These are phyloP conservation scores for Solanum hybrid DNA, from an alignment of 305 asterid species.

Conservation along the genomic window DNA sequence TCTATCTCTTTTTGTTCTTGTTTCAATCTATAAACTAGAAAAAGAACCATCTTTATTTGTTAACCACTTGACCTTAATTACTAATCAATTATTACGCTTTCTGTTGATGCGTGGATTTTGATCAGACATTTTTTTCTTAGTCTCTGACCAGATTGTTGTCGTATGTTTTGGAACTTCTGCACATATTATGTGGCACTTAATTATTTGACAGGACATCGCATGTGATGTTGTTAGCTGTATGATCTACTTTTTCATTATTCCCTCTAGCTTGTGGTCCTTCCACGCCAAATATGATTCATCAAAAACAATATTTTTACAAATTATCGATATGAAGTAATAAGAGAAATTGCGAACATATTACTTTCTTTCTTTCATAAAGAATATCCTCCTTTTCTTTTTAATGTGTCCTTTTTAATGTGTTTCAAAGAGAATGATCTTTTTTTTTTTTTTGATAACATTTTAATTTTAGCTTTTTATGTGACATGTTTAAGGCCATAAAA, in stretches of 20 bases:
- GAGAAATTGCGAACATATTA: no score
- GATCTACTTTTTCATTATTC: background rate
- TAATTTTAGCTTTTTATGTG: no score
- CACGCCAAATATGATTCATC: background rate
- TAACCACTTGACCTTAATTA: background rate
- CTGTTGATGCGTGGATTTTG: background rate
- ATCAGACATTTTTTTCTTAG: background rate
- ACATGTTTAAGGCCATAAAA: no score
- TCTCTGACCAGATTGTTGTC: background rate
- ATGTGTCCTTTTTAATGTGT: no score
- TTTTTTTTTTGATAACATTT: no score
- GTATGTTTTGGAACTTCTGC: background rate
- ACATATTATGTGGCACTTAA: background rate
- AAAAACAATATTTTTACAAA: no score
- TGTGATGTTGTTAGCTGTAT: background rate
- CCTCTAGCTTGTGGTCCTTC: background rate
- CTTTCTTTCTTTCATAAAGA: no score
- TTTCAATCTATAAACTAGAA: background rate
- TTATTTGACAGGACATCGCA: background rate
- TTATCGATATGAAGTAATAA: no score
- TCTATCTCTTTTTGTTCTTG: background rate
- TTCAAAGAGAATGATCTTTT: no score
- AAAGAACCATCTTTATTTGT: background rate
- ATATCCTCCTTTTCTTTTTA: no score
- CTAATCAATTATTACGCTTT: background rate